A percentile compares a stretch with the other conserved stretches of the same genome.
Evolutionary conservation across 371 early-diverging fungal genomes (phyloP).

Genomic region (Dichotomocladium elegans): DNA sequence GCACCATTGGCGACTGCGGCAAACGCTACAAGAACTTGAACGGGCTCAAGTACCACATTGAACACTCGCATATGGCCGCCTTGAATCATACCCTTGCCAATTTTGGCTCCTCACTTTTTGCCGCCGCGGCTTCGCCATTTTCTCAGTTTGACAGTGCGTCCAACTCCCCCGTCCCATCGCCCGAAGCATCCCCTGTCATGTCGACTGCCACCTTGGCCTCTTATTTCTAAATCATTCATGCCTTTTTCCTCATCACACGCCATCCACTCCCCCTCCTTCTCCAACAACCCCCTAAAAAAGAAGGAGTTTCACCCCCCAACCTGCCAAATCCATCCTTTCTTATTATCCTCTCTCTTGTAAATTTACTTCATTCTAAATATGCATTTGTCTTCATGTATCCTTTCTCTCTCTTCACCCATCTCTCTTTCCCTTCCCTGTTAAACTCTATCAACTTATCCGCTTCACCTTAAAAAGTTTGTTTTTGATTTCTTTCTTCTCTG

Average conservation of each 20-base stretch:
- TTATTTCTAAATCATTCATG: slow-evolving; percentile 11
- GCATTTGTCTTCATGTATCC: not conserved
- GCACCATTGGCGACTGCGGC: slow-evolving; percentile 46
- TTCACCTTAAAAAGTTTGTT: not conserved
- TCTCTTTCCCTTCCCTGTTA: slow-evolving; percentile 3
- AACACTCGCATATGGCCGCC: slow-evolving; percentile 74
- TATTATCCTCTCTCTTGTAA: not conserved
- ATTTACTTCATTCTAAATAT: slow-evolving; percentile 5
- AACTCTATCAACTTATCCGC: not conserved
- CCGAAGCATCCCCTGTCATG: slow-evolving; percentile 13
- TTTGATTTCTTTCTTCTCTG: not conserved
- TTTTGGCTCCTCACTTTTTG: slow-evolving; percentile 36
- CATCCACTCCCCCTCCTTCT: not conserved
- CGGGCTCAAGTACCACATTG: slow-evolving; percentile 96
- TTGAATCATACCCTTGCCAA: slow-evolving; percentile 44
- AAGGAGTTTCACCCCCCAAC: too few relatives aligned
- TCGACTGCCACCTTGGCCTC: slow-evolving; percentile 12
- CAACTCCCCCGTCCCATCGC: slow-evolving; percentile 9
- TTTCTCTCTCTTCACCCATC: slow-evolving; percentile 4
- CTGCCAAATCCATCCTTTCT: slow-evolving; percentile 4
- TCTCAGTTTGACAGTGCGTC: not conserved
- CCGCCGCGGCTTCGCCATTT: slow-evolving; percentile 6
- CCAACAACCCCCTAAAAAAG: not conserved
- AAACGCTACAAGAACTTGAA: slow-evolving; percentile 78
- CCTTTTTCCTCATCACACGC: not conserved